Evolutionary conservation across 768 basidiomycete genomes (phyloP).

Genomic region (Hirschioporus abietinus): DNA sequence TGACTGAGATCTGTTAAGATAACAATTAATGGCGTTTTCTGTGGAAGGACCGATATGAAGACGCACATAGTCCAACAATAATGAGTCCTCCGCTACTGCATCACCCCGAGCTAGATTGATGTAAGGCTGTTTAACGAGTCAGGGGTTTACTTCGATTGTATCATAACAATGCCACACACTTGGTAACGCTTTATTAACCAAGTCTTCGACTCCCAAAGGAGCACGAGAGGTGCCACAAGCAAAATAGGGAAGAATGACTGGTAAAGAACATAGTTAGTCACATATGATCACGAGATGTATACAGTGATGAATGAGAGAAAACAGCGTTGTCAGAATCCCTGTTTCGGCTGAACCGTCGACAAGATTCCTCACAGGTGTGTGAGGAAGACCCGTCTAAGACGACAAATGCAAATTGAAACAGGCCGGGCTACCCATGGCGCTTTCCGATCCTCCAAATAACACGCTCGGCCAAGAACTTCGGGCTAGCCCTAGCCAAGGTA

Average conservation of each 20-base stretch:
- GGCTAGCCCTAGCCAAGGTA: too few species aligned
- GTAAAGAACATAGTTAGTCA: constrained; percentile 2
- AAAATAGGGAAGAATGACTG: constrained; percentile 58
- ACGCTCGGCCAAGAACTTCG: too few species aligned
- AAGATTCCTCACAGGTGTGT: too few species aligned
- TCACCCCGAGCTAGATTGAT: constrained; percentile 48
- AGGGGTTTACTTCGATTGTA: constrained; percentile 1
- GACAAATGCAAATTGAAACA: too few species aligned
- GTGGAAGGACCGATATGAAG: not conserved
- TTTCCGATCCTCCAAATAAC: too few species aligned
- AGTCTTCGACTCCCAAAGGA: constrained; percentile 47
- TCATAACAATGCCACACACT: constrained; percentile 28
- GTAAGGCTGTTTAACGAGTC: constrained; percentile 44
- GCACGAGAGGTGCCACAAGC: constrained; percentile 43
- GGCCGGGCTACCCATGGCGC: too few species aligned
- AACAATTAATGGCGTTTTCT: not conserved
- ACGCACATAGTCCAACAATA: constrained; percentile 64
- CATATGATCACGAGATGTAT: not conserved
- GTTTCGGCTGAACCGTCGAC: not conserved
- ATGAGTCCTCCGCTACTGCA: constrained; percentile 48
- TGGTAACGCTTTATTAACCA: constrained; percentile 54
- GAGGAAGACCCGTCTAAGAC: too few species aligned
- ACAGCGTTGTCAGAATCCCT: not conserved
- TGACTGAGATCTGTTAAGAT: not conserved
- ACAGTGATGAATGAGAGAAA: not conserved